A percentile compares a stretch with the other conserved stretches of the same genome.
These are phyloP conservation scores for Sanguinoderma infundibulare DNA, from an alignment of 1,284 basidiomycete species.

Conservation along the genomic window DNA sequence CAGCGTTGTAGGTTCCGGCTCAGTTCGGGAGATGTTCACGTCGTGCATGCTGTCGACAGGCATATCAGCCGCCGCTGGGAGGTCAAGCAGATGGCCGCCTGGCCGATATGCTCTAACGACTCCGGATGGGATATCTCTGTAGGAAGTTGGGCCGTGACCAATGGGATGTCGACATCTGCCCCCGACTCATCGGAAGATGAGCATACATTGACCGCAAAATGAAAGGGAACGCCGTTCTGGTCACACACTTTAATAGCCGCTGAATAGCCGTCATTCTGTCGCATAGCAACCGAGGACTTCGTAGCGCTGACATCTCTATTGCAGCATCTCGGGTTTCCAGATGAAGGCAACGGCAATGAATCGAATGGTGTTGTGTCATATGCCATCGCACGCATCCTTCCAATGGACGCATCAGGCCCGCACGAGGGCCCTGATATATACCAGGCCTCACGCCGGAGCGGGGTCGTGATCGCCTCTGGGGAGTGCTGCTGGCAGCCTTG, in stretches of 20 bases:
- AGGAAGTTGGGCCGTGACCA: no score
- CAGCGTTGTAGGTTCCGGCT: not conserved
- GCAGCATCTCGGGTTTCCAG: not conserved
- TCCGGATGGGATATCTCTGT: no score
- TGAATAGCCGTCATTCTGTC: not conserved
- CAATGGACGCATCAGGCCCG: not conserved
- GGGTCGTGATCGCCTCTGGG: not conserved
- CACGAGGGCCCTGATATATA: not conserved
- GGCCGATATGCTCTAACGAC: no score
- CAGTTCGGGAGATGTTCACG: no score
- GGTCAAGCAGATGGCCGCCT: no score
- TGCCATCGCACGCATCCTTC: not conserved
- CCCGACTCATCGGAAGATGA: not conserved
- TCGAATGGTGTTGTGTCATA: not conserved
- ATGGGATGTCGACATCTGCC: no score
- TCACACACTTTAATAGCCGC: not conserved
- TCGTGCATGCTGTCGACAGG: no score
- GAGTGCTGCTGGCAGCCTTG: conserved; percentile 1
- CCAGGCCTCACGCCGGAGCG: not conserved
- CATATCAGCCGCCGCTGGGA: no score
- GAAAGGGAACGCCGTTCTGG: not conserved
- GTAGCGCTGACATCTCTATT: not conserved
- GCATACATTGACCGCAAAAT: not conserved
- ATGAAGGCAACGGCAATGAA: not conserved
- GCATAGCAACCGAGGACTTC: not conserved